Conservation (phyloP, 2,329 filamentous ascomycete species). For the Penicillium decumbens region DNA sequence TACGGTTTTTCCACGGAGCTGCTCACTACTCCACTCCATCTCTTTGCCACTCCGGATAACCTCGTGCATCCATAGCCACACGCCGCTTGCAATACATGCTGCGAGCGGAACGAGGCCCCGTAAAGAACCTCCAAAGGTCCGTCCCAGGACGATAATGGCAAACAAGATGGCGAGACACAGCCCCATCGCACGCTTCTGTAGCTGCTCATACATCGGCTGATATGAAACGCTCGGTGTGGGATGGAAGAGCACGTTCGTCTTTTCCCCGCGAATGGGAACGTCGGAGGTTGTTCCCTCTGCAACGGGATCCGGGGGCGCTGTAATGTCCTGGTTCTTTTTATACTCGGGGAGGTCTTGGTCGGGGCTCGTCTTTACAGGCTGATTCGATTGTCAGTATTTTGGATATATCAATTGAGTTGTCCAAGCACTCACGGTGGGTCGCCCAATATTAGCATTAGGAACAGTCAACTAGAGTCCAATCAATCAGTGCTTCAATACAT, state of each 20-base stretch:
- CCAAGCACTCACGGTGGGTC: constrained; percentile 53
- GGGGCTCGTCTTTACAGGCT: constrained; percentile 65
- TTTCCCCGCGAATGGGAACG: constrained; percentile 92
- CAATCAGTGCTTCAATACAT: neutral
- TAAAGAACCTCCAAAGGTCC: constrained; percentile 71
- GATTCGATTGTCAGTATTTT: constrained; percentile 5
- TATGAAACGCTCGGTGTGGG: constrained; percentile 86
- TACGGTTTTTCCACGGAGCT: constrained; percentile 73
- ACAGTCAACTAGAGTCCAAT: constrained; percentile 60
- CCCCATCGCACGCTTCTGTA: constrained; percentile 70
- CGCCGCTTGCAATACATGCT: constrained; percentile 66
- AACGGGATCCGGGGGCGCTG: constrained; percentile 82
- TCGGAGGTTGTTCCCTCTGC: constrained; percentile 79
- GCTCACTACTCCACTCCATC: constrained; percentile 82
- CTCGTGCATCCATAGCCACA: constrained; percentile 88
- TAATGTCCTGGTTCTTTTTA: constrained; percentile 78
- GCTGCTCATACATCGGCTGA: constrained; percentile 73
- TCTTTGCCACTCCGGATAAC: constrained; percentile 75
- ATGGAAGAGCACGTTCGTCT: constrained; percentile 93
- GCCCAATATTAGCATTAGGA: constrained; percentile 82
- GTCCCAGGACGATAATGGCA: constrained; percentile 70
- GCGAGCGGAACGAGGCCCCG: constrained; percentile 71
- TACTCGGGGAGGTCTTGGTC: constrained; percentile 74
- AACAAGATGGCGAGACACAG: constrained; percentile 67
- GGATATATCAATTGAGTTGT: neutral